Conservation (phyloP, 2,329 filamentous ascomycete genomes). For the Pyrenochaeta sp. region DNA sequence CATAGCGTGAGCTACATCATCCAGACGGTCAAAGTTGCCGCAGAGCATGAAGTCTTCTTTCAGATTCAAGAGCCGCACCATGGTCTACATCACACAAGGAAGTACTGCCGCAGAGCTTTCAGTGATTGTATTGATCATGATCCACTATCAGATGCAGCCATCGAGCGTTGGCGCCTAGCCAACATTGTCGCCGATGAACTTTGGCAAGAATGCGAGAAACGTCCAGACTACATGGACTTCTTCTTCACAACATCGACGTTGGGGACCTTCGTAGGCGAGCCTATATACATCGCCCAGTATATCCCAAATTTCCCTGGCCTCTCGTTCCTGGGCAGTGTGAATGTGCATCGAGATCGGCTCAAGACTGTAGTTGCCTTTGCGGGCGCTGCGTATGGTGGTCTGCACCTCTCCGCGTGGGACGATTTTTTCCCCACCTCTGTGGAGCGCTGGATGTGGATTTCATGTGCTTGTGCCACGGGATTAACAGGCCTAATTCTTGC, state of each 20-base stretch:
- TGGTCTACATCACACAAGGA: constrained; percentile 23
- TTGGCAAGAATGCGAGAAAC: constrained; percentile 21
- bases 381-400: constrained; percentile 32
- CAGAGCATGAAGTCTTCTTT: constrained; percentile 30
- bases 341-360: constrained; percentile 23
- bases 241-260: constrained; percentile 29
- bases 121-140: constrained; percentile 21
- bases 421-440: constrained; percentile 30
- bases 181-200: constrained; percentile 20
- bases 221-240: constrained; percentile 20
- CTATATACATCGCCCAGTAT: constrained; percentile 22
- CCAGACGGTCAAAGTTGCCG: constrained; percentile 16
- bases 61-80: constrained; percentile 17
- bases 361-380: constrained; percentile 32
- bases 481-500: constrained; percentile 33
- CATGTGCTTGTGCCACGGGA: constrained; percentile 28
- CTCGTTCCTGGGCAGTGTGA: constrained; percentile 29
- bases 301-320: constrained; percentile 29
- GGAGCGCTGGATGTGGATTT: constrained; percentile 36
- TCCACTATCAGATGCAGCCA: constrained; percentile 10
- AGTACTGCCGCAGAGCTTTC: constrained; percentile 28
- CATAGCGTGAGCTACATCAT: constrained; percentile 24
- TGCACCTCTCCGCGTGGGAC: constrained; percentile 41
- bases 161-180: constrained; percentile 24
- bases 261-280: constrained; percentile 27